Percentiles rank a stretch among this genome's conserved stretches.
Conservation (phyloP, 345 rosid species). For the Moringa oleifera region DNA sequence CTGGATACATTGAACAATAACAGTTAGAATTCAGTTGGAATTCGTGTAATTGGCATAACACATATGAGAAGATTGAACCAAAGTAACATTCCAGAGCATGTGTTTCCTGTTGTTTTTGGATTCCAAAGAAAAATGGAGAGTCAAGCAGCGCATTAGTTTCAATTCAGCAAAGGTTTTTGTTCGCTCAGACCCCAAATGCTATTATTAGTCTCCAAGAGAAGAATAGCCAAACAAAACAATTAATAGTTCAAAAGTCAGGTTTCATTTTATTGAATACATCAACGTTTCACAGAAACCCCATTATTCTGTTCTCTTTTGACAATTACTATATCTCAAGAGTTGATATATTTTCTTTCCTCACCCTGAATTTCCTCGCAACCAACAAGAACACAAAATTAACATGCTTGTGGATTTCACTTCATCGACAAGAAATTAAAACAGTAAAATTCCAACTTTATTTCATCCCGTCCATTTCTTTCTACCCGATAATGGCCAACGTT, state of each 20-base stretch:
- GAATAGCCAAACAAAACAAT: too few relatives aligned
- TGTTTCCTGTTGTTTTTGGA: not conserved
- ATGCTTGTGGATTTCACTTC: too few relatives aligned
- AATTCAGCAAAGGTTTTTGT: not conserved
- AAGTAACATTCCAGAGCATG: not conserved
- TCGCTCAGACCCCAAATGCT: not conserved
- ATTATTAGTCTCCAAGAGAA: not conserved
- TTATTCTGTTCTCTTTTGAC: too few relatives aligned
- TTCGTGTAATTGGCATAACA: not conserved
- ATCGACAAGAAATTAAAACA: not conserved
- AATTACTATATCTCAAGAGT: not conserved
- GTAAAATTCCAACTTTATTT: too few relatives aligned
- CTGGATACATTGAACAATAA: constrained; percentile 24
- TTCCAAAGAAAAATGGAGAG: not conserved
- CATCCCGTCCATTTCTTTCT: not conserved
- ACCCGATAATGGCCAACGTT: constrained; percentile 4
- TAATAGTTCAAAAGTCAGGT: too few relatives aligned
- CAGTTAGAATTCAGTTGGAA: not conserved
- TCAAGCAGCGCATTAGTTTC: not conserved
- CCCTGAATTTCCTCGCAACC: not conserved
- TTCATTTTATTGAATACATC: not conserved
- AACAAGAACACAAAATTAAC: too few relatives aligned
- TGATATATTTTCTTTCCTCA: too few relatives aligned
- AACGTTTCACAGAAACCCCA: too few relatives aligned
- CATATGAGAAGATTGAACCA: not conserved